These are phyloP conservation scores for Penicillium malachiteum DNA, from an alignment of 495 filamentous ascomycete species.

Conservation along the genomic window DNA sequence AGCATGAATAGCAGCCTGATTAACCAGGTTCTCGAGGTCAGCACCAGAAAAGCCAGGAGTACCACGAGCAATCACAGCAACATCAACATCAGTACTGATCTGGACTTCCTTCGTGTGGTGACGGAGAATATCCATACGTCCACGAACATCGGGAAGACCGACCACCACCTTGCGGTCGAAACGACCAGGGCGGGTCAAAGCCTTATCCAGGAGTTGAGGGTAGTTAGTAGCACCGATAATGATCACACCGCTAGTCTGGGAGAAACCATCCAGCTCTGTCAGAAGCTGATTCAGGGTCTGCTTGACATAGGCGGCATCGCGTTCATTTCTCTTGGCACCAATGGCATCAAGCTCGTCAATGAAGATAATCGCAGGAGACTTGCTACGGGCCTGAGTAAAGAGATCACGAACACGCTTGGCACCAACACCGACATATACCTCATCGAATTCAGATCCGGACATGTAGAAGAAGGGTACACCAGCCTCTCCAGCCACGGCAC, in stretches of 20 bases:
- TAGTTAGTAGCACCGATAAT: conserved; percentile 96
- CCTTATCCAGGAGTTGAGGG: conserved; percentile 90
- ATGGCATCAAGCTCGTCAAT: conserved; percentile 98
- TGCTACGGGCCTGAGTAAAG: conserved; percentile 82
- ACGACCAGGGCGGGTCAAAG: conserved; percentile 87
- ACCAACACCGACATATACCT: conserved; percentile 96
- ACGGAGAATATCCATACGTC: conserved; percentile 84
- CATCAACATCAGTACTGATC: conserved; percentile 73
- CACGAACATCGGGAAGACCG: conserved; percentile 90
- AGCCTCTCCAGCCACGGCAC: conserved; percentile 94
- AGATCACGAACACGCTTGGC: conserved; percentile 96
- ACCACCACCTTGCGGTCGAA: conserved; percentile 92
- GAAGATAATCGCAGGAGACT: conserved; percentile 95
- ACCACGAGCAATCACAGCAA: conserved; percentile 75
- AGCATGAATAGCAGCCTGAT: conserved; percentile 91
- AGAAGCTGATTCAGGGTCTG: conserved; percentile 97
- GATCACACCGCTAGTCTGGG: conserved; percentile 89
- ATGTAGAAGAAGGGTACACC: conserved; percentile 99
- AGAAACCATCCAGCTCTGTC: conserved; percentile 97
- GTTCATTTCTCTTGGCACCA: conserved; percentile 87
- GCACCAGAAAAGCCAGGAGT: conserved; percentile 93
- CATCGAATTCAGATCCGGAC: conserved; percentile 98
- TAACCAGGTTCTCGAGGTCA: conserved; percentile 93
- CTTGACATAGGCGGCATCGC: conserved; percentile 93
- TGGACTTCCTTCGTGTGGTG: conserved; percentile 90